Base-by-base conservation (phyloP, 176 grass and related monocot species). In the Tillandsia leiboldiana region DNA sequence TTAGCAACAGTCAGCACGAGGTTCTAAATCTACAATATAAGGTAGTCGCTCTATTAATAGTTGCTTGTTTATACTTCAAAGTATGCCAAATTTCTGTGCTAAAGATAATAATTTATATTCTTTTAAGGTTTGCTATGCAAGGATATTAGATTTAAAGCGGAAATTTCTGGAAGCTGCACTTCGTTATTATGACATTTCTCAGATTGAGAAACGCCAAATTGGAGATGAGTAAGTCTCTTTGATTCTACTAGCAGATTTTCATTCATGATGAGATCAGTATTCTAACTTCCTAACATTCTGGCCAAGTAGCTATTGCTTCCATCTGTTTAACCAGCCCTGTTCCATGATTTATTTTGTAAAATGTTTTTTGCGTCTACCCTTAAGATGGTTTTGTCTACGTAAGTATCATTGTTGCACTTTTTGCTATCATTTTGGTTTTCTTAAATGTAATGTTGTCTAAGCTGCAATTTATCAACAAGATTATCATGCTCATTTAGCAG, bases 91-190 rank as follows among this genome's bases (percentile, higher is more conserved):
- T 47, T 29, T 75, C 15, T 61, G 6, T 61, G n/a, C 56, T 17
- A 1, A 42, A 2, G 22, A 65, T n/a, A 12, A 51, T 48, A 28
- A 49, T 70, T 49, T 67, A 0, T 84, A 14, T 72, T 14, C 56
- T 75, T 77, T 66, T 52, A 75, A 99, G 95, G 95, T 99, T 54
- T 99, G 90, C 54, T 99, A 99, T 86, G 95, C 95, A 48, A 94
- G 95, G 74, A 94, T 99, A 86, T 83, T 94, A 53, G 95, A 99
- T 80, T 80, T 99, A 73, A 99, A 94, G 70, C 72, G 95, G 64
- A 99, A 76, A 75, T 99, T 99, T 77, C 79, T 94, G 68, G 95
- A 99, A 94, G 95, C 95, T 62, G 95, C 95, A 65, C 80, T 99
- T 75, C 90, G 87, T 15, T 99, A 99, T 63, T 99, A 99, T 71